Evolutionary conservation across 1,284 basidiomycete genomes (phyloP), one percentile per base, ranked within the genome.

Genomic region (Golubevia pallescens): DNA sequence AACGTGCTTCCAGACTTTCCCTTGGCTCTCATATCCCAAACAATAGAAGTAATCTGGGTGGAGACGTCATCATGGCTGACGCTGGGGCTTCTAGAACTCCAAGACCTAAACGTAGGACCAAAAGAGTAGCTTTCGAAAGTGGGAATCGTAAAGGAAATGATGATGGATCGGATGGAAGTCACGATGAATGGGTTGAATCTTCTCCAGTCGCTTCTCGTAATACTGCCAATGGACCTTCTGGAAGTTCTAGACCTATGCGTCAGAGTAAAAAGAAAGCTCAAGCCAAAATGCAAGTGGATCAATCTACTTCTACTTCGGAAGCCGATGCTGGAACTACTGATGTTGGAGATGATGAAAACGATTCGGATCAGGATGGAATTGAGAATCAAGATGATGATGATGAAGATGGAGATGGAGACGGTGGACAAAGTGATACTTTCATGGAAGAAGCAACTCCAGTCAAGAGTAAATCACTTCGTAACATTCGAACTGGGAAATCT

Each of bases 51-150:
- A 20, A 2, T 54, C 5, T 64, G 66, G 42, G 42, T 16, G 42
- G 42, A 19, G 66, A 63, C 19, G 10, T 63, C 2, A 54, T 48
- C 16, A 56, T 60, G 4, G 21, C 70, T 3, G 68, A 73, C 14
- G 61, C 58, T n/a, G 48, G 34, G 55, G 56, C 59, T 23, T 20
- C 69, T 28, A 52, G 6, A 10, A 58, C 55, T n/a, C 66, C 57
- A 48, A 56, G 58, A 56, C 59, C 61, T 34, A 66, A 63, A 20
- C 67, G 67, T 63, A 48, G 62, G 51, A 63, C 32, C 54, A 66
- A 19, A 52, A 21, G 24, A 19, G 48, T n/a, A 28, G 24, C 19
- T 19, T 42, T 34, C 38, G 21, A n/a, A 24, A 60, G 16, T 19
- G 58, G 34, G 21, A 63, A 63, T 55, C 23, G 32, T 20, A 32